These are phyloP conservation scores for Clavispora asparagi DNA, from an alignment of 805 yeast species.

Conservation along the genomic window DNA sequence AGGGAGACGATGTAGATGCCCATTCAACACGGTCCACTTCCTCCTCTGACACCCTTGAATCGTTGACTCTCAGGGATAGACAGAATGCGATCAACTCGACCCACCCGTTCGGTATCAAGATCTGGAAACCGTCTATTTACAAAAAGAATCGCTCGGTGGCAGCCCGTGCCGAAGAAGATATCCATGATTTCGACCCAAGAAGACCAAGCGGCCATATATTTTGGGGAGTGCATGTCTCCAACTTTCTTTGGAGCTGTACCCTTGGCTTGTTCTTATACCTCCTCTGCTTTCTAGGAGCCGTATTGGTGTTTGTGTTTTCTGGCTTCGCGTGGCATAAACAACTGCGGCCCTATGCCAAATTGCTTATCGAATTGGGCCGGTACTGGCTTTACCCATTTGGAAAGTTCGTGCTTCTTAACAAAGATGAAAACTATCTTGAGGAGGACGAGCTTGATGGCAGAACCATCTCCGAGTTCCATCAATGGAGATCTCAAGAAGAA, in stretches of 20 bases:
- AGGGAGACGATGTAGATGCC: slow-evolving; percentile 16
- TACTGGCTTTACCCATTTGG: slow-evolving; percentile 87
- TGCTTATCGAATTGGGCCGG: slow-evolving; percentile 57
- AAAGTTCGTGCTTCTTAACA: slow-evolving; percentile 69
- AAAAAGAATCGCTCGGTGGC: slow-evolving; percentile 91
- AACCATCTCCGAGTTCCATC: slow-evolving; percentile 73
- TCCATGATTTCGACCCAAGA: slow-evolving; percentile 62
- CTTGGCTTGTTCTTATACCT: slow-evolving; percentile 61
- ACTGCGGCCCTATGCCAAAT: slow-evolving; percentile 57
- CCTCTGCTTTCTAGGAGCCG: slow-evolving; percentile 47
- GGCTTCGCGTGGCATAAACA: slow-evolving; percentile 40
- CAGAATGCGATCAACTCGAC: slow-evolving; percentile 95
- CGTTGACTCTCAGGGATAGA: slow-evolving; percentile 83
- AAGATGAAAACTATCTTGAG: slow-evolving; percentile 72
- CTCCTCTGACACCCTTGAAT: slow-evolving; percentile 57
- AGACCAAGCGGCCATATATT: slow-evolving; percentile 47
- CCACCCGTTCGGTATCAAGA: slow-evolving; percentile 97
- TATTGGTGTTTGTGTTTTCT: slow-evolving; percentile 39
- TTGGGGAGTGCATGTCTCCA: slow-evolving; percentile 61
- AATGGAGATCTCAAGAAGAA: slow-evolving; percentile 80
- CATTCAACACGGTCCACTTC: slow-evolving; percentile 23
- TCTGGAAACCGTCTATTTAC: slow-evolving; percentile 97
- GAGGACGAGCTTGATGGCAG: slow-evolving; percentile 92
- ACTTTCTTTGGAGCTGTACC: slow-evolving; percentile 66
- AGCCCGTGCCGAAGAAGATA: slow-evolving; percentile 85